Percentiles rank a stretch among this genome's conserved stretches.
phyloP scores from a whole-genome alignment of 2,329 filamentous ascomycete genomes.

The Tolypocladium sp. region DNA sequence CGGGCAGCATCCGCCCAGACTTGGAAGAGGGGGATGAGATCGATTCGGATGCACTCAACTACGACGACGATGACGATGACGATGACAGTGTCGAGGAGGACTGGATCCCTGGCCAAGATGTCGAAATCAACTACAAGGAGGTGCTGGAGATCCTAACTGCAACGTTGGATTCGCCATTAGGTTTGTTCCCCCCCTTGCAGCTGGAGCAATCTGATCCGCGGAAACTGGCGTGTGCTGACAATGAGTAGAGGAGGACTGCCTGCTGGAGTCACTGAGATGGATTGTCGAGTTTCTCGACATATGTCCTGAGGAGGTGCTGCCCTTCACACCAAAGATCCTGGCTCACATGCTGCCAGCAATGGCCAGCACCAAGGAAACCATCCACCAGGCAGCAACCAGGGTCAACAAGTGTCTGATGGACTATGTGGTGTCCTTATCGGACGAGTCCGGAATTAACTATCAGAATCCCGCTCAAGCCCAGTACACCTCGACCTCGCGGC shows the following conservation, averaged over 20 bases:
- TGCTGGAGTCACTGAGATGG: constrained; percentile 87
- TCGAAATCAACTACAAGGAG: constrained; percentile 84
- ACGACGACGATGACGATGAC: constrained; percentile 12
- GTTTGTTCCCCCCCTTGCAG: constrained; percentile 32
- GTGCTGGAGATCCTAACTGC: constrained; percentile 87
- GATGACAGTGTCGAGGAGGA: constrained; percentile 66
- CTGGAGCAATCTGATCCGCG: background rate
- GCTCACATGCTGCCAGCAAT: constrained; percentile 89
- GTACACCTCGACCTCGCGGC: constrained; percentile 26
- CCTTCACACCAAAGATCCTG: constrained; percentile 86
- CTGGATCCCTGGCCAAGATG: constrained; percentile 95
- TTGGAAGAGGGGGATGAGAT: constrained; percentile 53
- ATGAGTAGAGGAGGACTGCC: constrained; percentile 70
- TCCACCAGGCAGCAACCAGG: constrained; percentile 76
- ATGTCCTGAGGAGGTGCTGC: constrained; percentile 90
- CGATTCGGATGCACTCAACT: constrained; percentile 46
- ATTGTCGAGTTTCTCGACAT: constrained; percentile 96
- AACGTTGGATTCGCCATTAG: constrained; percentile 74
- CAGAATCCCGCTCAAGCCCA: constrained; percentile 12
- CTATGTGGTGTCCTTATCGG: constrained; percentile 84
- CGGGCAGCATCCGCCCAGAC: constrained; percentile 47
- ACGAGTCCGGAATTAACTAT: constrained; percentile 42
- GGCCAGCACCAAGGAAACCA: constrained; percentile 82
- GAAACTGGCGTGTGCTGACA: constrained; percentile 1
- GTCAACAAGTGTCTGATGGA: constrained; percentile 90